Base-by-base conservation (phyloP, 306 rosid genomes). In the Begonia masoniana region DNA sequence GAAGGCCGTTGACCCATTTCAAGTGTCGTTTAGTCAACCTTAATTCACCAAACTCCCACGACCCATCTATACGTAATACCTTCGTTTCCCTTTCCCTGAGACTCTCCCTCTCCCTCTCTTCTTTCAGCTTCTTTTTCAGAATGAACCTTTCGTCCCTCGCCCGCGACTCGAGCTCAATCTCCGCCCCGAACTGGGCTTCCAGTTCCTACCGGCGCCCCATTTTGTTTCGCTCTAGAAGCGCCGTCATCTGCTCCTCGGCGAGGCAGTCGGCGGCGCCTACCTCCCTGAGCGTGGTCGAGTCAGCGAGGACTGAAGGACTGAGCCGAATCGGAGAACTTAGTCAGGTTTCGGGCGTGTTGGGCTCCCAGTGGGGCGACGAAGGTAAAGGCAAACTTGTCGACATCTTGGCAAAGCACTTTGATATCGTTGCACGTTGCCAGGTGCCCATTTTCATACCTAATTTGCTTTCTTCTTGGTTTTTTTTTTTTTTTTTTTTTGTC, bases 291-390 rank as follows among this genome's bases (percentile, higher is more conserved):
- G 81, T 78, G 16, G 76, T 77, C 51, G 76, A 61, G 55, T 65
- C 78, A 15, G 41, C 74, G 41, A 51, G 36, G 43, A 48, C 12
- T 15, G 58, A 62, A 7, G 58, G 54, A 6, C 39, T 49, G 21
- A 41, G 54, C 23, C 88, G 88, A 42, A 86, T 91, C 67, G 94
- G 59, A 43, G 75, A 94, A 0, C 79, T 85, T 4, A 81, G 84
- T 52, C 96, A 86, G 68, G 92, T 91, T 0, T 86, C 99, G 0
- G 96, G 88, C 10, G 99, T 91, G 12, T 61, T 86, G 58, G 96
- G 99, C 23, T 75, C 86, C 71, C 99, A 91, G 55, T 91, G 96
- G 96, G 96, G 99, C 3, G 99, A 91, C 56, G 99, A 91, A 74
- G 99, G 99, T 31, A 91, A 91, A 62, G 99, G 99, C 24, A 91